phyloP scores from a whole-genome alignment of 169 alveolate genomes.

The Eimeria falciformis region DNA sequence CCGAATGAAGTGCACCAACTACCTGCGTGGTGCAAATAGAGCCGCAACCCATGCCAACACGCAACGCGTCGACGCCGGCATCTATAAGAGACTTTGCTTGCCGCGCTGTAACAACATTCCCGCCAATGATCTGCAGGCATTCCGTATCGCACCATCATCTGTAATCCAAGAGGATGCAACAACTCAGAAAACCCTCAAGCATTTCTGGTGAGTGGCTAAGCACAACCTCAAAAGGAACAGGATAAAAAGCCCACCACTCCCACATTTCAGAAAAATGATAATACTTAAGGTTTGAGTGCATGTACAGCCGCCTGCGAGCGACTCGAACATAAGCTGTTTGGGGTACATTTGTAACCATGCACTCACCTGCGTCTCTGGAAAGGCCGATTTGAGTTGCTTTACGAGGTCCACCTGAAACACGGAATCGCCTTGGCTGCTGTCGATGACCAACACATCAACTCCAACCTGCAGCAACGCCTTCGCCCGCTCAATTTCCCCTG shows the following conservation, averaged over 20 bases:
- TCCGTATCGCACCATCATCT: background rate
- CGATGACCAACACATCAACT: constrained; percentile 90
- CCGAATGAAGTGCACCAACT: too few relatives aligned
- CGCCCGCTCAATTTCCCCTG: constrained; percentile 80
- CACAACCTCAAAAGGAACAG: background rate
- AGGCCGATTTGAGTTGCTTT: constrained; percentile 88
- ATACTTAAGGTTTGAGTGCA: too few relatives aligned
- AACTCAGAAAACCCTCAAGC: background rate
- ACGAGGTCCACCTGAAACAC: constrained; percentile 91
- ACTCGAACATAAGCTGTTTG: too few relatives aligned
- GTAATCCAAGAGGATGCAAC: background rate
- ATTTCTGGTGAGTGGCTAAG: background rate
- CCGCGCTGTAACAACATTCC: constrained; percentile 94
- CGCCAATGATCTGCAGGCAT: constrained; percentile 89
- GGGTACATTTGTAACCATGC: too few relatives aligned
- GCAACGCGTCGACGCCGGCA: constrained; percentile 83
- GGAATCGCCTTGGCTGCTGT: constrained; percentile 96
- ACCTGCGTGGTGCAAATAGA: constrained; percentile 96
- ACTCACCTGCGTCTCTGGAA: constrained; percentile 85
- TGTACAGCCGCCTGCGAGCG: too few relatives aligned
- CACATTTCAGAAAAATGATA: background rate
- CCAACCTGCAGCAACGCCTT: constrained; percentile 82
- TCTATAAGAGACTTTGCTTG: constrained; percentile 89
- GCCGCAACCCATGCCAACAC: constrained; percentile 96
- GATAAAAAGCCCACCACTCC: background rate